Percentiles rank a stretch among this genome's conserved stretches.
These are phyloP conservation scores for Tieghemiomyces parasiticus DNA, from an alignment of 192 early-diverging fungal genomes.

Conservation along the genomic window DNA sequence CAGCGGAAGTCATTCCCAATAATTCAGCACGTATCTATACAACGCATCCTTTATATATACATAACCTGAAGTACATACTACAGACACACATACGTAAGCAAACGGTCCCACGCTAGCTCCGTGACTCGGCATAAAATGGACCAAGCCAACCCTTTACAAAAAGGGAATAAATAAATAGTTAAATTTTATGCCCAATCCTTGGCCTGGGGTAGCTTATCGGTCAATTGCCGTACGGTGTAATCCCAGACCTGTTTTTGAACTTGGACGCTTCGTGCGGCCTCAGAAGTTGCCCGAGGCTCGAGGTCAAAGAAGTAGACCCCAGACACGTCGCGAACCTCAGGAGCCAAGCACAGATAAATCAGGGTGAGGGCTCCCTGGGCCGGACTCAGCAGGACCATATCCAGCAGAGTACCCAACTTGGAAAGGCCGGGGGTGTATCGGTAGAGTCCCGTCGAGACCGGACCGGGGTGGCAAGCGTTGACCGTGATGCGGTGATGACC, in stretches of 20 bases:
- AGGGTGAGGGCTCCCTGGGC: constrained; percentile 21
- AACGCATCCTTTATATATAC: too few relatives aligned
- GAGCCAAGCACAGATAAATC: constrained; percentile 27
- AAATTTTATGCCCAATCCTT: not conserved
- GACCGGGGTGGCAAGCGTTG: constrained; percentile 39
- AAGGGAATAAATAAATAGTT: too few relatives aligned
- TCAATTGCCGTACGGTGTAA: constrained; percentile 21
- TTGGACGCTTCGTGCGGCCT: constrained; percentile 14
- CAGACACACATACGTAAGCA: too few relatives aligned
- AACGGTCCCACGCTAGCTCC: too few relatives aligned
- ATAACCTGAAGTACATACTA: too few relatives aligned
- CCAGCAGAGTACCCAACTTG: constrained; percentile 18
- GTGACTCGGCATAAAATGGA: too few relatives aligned
- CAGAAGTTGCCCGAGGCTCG: constrained; percentile 15
- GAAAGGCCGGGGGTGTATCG: constrained; percentile 24
- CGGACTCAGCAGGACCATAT: constrained; percentile 23
- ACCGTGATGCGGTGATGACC: constrained; percentile 28
- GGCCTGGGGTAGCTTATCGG: constrained; percentile 12
- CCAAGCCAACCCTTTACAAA: too few relatives aligned
- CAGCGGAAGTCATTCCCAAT: too few relatives aligned
- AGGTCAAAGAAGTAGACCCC: constrained; percentile 27
- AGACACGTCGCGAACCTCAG: constrained; percentile 22
- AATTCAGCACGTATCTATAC: too few relatives aligned
- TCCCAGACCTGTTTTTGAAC: constrained; percentile 14
- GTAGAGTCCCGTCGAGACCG: constrained; percentile 32